Evolutionary conservation across 78 protist species (phyloP), one percentile per base, ranked within the genome.

Genomic region (Chrysochromulina tobinii): DNA sequence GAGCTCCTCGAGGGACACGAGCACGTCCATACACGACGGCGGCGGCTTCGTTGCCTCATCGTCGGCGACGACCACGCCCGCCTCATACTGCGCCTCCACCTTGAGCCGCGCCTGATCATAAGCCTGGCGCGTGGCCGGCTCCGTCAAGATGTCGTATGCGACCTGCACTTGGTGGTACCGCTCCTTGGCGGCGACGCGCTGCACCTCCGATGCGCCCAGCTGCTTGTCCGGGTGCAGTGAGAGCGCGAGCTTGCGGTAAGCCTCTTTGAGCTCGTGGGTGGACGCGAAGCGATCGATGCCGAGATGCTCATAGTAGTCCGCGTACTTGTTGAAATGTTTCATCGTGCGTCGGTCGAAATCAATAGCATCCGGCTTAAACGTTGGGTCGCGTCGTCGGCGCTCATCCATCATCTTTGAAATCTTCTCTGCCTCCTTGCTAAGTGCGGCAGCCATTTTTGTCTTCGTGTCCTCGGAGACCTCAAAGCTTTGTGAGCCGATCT

Each of bases 351-450:
- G 55, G 57, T 75, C 83, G 83, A 75, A 3, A 57, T 75, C 83
- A 57, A 75, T 3, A 14, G 83, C 83, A n/a, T 6, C 25, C 5
- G 12, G 27, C 20, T 15, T 4, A 57, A 15, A 75, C 58, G 83
- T 75, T 14, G 83, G 83, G 83, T 75, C 83, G 59, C 83, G 51
- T 57, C 83, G 83, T 18, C 83, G 12, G 27, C 83, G 54, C 83
- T 50, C 57, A 7, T 75, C 83, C 14, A 15, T 5, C 11, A 54
- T 54, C 18, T 18, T 18, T 2, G 4, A 3, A 12, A 50, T 50
- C 54, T 75, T 27, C 57, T 75, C 58, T 23, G 50, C 18, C 57
- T 75, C 83, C 57, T 2, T 12, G 58, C 3, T 12, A 17, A 50
- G 2, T 7, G 83, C 83, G 64, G 64, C 64, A 12, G 64, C 64